Evolutionary conservation across 306 rosid genomes (phyloP), one percentile per base, ranked within the genome.

Genomic region (Sesbania bispinosa): DNA sequence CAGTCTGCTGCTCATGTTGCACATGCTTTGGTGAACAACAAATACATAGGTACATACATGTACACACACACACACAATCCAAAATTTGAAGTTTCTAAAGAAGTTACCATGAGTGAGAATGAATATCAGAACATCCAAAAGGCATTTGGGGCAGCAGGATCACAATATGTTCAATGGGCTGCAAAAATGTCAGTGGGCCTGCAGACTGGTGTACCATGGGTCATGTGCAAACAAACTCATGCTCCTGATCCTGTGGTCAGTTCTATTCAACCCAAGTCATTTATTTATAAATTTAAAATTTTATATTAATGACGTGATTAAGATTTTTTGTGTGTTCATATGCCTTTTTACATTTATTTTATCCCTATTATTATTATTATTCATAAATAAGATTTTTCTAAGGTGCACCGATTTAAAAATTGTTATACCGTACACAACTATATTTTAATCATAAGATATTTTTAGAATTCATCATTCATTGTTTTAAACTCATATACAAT

Each of bases 211-310:
- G n/a, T n/a, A n/a, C n/a, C n/a, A 0, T 87, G 93, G 96, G 10
- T 83, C 10, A 92, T 92, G 97, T 92, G 97, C 89, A 87, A 88
- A 79, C 91, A 92, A 74, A 61, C 69, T 0, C 96, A 88, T 23
- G 97, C 97, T 59, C 96, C 96, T 30, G 87, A 87, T 77, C 96
- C 97, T 0, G 83, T 88, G 81, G 94, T 90, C 6, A 50, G 88
- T 73, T 33, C 15, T 16, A n/a, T 29, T 64, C 16, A 42, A 7
- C 42, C 46, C 32, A 50, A 1, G 0, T 3, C 2, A 3, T 19
- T n/a, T n/a, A n/a, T n/a, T n/a, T n/a, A n/a, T n/a, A n/a, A n/a
- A n/a, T n/a, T n/a, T n/a, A n/a, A n/a, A n/a, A n/a, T n/a, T n/a
- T n/a, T n/a, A n/a, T n/a, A n/a, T n/a, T n/a, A n/a, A n/a, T n/a